Conservation (phyloP, 768 basidiomycete genomes). For the Kwoniella sp. region DNA sequence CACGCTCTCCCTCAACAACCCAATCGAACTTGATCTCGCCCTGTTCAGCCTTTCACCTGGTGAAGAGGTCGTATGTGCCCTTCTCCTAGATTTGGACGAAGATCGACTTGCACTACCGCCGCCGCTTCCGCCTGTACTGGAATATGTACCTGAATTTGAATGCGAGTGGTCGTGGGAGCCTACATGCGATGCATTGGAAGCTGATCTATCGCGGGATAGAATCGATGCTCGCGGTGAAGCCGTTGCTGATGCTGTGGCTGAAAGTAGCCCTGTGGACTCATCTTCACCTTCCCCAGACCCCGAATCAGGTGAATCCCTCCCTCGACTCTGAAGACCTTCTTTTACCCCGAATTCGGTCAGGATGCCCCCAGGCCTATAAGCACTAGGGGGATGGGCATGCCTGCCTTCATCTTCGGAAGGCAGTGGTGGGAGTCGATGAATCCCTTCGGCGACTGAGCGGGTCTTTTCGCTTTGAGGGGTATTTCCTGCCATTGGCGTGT, state of each 20-base stretch:
- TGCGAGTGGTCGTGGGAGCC: not conserved
- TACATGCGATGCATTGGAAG: not conserved
- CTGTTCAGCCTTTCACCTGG: conserved; percentile 9
- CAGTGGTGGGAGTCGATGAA: conserved; percentile 5
- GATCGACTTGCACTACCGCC: not conserved
- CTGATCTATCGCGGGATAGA: conserved; percentile 4
- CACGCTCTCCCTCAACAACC: conserved; percentile 15
- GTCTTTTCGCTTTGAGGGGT: conserved; percentile 19
- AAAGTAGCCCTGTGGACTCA: conserved; percentile 17
- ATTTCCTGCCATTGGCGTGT: conserved; percentile 18
- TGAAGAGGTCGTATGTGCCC: conserved; percentile 5
- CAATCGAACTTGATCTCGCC: conserved; percentile 25
- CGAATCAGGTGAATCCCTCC: conserved; percentile 9
- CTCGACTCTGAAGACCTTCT: not conserved
- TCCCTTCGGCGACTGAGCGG: conserved; percentile 5
- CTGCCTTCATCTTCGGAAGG: not conserved
- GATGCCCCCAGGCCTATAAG: not conserved
- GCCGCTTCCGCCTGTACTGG: not conserved
- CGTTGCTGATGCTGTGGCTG: not conserved
- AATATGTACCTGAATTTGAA: not conserved
- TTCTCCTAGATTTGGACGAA: not conserved
- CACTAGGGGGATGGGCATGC: not conserved
- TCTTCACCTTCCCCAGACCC: conserved; percentile 14
- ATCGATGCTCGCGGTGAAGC: conserved; percentile 9
- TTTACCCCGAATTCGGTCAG: conserved; percentile 19